A percentile compares a stretch with the other conserved stretches of the same genome.
phyloP scores from a whole-genome alignment of 1,284 basidiomycete genomes.

The Pisolithus thermaeus region DNA sequence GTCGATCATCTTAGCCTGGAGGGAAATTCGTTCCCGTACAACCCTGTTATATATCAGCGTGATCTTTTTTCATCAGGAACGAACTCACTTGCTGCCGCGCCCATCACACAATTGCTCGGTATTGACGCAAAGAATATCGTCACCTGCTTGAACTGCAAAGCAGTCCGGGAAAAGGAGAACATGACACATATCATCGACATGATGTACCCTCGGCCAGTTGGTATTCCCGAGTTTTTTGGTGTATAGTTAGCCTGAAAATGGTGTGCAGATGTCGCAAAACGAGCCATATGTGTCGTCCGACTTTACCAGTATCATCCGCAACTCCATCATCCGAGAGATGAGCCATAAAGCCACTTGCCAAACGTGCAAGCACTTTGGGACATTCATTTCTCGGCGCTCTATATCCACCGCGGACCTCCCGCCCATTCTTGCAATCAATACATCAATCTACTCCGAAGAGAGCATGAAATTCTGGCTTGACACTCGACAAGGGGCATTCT shows the following conservation, averaged over 20 bases:
- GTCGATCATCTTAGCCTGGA: slow-evolving; percentile 75
- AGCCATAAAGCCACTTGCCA: slow-evolving; percentile 84
- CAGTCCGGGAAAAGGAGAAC: slow-evolving; percentile 64
- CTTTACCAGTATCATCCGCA: slow-evolving; percentile 69
- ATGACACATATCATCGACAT: slow-evolving; percentile 84
- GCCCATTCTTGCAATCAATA: slow-evolving; percentile 85
- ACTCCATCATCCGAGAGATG: slow-evolving; percentile 78
- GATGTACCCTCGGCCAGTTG: slow-evolving; percentile 78
- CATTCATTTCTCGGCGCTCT: slow-evolving; percentile 68
- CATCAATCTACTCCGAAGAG: slow-evolving; percentile 76
- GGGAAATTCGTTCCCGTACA: slow-evolving; percentile 58
- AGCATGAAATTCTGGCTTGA: slow-evolving; percentile 77
- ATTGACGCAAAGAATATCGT: slow-evolving; percentile 72
- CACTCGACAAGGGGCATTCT: slow-evolving; percentile 36
- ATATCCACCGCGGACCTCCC: slow-evolving; percentile 71
- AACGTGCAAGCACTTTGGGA: slow-evolving; percentile 73
- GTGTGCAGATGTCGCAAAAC: slow-evolving; percentile 38
- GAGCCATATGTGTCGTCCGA: slow-evolving; percentile 46
- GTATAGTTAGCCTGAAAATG: not conserved
- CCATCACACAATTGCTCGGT: slow-evolving; percentile 79
- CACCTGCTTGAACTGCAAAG: slow-evolving; percentile 73
- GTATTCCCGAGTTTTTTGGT: slow-evolving; percentile 8
- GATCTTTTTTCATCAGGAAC: slow-evolving; percentile 14
- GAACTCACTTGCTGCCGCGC: slow-evolving; percentile 42
- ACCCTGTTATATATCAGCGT: slow-evolving; percentile 46